These are phyloP conservation scores for Aspergillus bridgeri DNA, from an alignment of 495 filamentous ascomycete species.

Conservation along the genomic window DNA sequence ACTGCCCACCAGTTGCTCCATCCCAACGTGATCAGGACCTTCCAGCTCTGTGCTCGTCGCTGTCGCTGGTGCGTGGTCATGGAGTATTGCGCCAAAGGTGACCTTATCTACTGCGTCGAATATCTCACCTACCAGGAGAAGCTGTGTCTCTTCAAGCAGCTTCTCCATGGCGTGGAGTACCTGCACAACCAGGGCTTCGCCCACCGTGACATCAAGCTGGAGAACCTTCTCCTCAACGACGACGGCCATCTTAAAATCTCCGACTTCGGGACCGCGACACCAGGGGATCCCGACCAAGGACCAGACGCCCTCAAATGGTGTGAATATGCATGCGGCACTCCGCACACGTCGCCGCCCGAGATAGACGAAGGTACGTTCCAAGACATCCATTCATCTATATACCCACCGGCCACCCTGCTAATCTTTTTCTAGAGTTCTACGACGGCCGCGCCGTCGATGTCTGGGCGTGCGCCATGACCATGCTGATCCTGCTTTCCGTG, in stretches of 20 bases:
- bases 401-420: not conserved
- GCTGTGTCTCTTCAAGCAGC: constrained; percentile 76
- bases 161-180: constrained; percentile 66
- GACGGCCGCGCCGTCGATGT: constrained; percentile 74
- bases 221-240: constrained; percentile 68
- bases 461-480: constrained; percentile 75
- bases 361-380: not conserved
- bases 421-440: constrained; percentile 46
- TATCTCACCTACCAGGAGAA: constrained; percentile 59
- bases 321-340: not conserved
- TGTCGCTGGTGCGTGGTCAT: constrained; percentile 77
- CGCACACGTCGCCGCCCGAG: not conserved
- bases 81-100: constrained; percentile 75
- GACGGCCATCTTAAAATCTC: constrained; percentile 74
- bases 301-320: not conserved
- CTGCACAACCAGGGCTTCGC: constrained; percentile 69
- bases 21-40: constrained; percentile 73
- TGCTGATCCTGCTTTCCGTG: constrained; percentile 58
- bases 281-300: not conserved
- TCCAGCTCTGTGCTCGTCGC: constrained; percentile 62
- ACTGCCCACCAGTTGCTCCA: constrained; percentile 73
- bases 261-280: constrained; percentile 69
- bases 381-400: constrained; percentile 23
- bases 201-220: constrained; percentile 79
- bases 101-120: constrained; percentile 65